Base-by-base conservation (phyloP, 306 rosid genomes). In the Sesbania bispinosa region DNA sequence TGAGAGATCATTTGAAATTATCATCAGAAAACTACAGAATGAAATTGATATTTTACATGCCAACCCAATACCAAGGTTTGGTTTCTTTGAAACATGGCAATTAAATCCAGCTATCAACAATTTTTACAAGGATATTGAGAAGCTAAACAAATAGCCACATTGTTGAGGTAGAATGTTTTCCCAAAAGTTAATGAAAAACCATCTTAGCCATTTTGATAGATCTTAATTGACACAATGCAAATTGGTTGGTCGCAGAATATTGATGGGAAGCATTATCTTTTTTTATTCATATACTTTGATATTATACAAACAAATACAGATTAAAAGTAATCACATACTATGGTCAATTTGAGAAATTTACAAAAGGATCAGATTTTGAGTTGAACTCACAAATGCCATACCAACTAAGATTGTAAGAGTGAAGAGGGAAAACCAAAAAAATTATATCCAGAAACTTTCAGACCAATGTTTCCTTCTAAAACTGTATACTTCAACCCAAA, bases 1-100 rank as follows among this genome's bases (percentile, higher is more conserved):
- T 94, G 84, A 71, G 20, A 79, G 36, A 47, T 19, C 38, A 79
- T 11, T 63, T 39, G 59, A 26, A 69, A 50, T 51, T 20, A 60
- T 78, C 48, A 68, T 30, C 52, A 61, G 53, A 73, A 38, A 62
- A 41, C 48, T 21, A 30, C 43, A 69, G 11, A 42, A 52, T 58
- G 45, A 23, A 38, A 67, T 18, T 54, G 58, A 74, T 58, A 43
- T 39, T 30, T 42, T n/a, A 54, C 76, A 50, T 60, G 55, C 54
- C 21, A 73, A 27, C 10, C 9, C 42, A 46, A 67, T 3, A 50
- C 4, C 41, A 67, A 27, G 42, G 58, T 8, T 15, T 21, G 3
- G 38, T 69, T 54, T 26, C 54, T 69, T 39, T 38, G 20, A 21
- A 35, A 15, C 32, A 24, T 0, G 59, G 62, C n/a, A 47, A 29